Conservation (phyloP, 2,329 filamentous ascomycete species). For the Trichoderma endophyticum region DNA sequence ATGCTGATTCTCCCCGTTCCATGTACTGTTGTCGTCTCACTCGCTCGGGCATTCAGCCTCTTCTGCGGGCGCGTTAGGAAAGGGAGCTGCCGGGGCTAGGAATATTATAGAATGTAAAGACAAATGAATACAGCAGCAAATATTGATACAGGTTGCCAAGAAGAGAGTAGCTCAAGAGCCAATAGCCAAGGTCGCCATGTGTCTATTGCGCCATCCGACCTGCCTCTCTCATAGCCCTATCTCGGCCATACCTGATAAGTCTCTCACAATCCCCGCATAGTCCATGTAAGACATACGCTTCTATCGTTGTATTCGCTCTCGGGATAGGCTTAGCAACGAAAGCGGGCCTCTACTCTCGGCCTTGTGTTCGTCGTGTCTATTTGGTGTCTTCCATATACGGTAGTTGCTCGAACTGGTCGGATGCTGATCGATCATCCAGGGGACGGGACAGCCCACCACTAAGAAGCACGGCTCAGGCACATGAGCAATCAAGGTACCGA, state of each 20-base stretch:
- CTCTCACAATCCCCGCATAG: not conserved
- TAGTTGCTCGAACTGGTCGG: not conserved
- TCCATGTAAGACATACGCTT: not conserved
- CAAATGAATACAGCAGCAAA: not conserved
- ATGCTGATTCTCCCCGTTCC: not conserved
- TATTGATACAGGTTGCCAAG: not conserved
- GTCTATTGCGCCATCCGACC: not conserved
- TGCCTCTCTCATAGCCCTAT: not conserved
- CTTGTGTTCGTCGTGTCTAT: not conserved
- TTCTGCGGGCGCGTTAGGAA: not conserved
- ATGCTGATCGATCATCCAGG: not conserved
- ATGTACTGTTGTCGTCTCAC: not conserved
- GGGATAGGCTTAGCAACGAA: not conserved
- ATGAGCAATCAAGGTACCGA: not conserved
- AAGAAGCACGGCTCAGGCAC: not conserved
- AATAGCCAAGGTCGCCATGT: not conserved
- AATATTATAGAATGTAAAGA: not conserved
- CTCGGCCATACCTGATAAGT: not conserved
- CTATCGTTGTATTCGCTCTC: not conserved
- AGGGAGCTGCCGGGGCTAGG: not conserved
- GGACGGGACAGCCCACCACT: not conserved
- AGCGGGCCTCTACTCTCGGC: not conserved
- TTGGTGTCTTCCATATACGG: not conserved
- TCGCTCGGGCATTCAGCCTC: not conserved
- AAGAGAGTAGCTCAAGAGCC: not conserved